Evolutionary conservation across 768 basidiomycete genomes (phyloP).

Genomic region (Sporobolomyces phaffii): DNA sequence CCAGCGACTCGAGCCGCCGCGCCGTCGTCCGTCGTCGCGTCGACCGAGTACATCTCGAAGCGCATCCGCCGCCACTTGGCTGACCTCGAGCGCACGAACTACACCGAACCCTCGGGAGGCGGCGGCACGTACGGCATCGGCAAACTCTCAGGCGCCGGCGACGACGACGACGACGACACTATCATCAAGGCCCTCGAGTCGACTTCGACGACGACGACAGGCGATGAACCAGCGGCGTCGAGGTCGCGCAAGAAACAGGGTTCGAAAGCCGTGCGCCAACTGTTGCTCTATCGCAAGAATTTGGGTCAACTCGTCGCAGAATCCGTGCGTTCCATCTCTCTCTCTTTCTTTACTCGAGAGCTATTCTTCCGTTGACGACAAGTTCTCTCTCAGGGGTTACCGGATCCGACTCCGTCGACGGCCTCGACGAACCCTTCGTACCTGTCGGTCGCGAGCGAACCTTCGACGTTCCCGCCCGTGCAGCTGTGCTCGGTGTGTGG

Average conservation of each 20-base stretch:
- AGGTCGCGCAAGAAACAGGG: slow-evolving; percentile 53
- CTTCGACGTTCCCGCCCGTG: slow-evolving; percentile 60
- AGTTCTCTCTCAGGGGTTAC: neutral
- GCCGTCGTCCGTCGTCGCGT: slow-evolving; percentile 44
- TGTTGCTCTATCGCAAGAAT: slow-evolving; percentile 75
- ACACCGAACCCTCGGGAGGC: slow-evolving; percentile 28
- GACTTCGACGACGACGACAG: too few relatives aligned
- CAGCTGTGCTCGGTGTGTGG: slow-evolving; percentile 79
- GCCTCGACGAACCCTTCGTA: slow-evolving; percentile 57
- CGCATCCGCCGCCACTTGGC: slow-evolving; percentile 71
- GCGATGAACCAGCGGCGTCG: slow-evolving; percentile 36
- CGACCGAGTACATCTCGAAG: slow-evolving; percentile 65
- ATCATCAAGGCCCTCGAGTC: too few relatives aligned
- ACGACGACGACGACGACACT: slow-evolving; percentile 1
- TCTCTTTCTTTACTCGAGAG: neutral
- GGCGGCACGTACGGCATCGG: slow-evolving; percentile 35
- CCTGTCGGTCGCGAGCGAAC: slow-evolving; percentile 61
- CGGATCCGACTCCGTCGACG: neutral
- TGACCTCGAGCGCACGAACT: slow-evolving; percentile 58
- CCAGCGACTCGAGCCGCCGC: slow-evolving; percentile 13
- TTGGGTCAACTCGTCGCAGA: slow-evolving; percentile 68
- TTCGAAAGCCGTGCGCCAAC: slow-evolving; percentile 70
- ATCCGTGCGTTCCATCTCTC: slow-evolving; percentile 55
- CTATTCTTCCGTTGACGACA: neutral
- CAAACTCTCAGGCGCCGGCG: slow-evolving; percentile 47